Conservation (phyloP, 1,284 basidiomycete genomes). For the Ceratobasidium sp. region DNA sequence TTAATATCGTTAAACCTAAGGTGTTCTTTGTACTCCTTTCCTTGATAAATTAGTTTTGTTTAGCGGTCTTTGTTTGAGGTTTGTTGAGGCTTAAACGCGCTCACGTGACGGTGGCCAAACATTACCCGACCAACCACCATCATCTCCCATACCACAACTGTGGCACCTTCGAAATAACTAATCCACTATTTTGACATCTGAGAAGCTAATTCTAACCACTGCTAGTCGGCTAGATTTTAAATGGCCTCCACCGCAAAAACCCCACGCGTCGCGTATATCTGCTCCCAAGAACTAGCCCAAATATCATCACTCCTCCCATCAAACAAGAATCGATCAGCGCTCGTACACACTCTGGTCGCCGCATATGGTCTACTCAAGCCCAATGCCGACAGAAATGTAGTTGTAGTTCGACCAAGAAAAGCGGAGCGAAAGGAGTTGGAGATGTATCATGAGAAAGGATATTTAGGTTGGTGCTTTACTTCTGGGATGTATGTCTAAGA, state of each 20-base stretch:
- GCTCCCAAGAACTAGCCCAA: conserved; percentile 51
- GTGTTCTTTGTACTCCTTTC: no score
- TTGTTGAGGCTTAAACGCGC: no score
- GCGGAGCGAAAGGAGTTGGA: conserved; percentile 58
- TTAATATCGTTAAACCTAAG: no score
- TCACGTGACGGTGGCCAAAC: background rate
- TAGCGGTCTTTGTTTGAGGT: no score
- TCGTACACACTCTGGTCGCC: conserved; percentile 79
- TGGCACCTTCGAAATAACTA: no score
- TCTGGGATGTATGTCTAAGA: background rate
- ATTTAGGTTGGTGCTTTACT: conserved; percentile 52
- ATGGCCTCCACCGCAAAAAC: conserved; percentile 47
- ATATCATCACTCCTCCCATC: conserved; percentile 80
- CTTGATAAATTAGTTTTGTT: no score
- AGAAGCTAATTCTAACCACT: no score
- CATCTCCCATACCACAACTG: no score
- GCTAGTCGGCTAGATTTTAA: background rate
- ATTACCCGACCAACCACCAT: background rate
- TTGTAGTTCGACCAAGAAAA: conserved; percentile 63
- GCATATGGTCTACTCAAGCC: conserved; percentile 65
- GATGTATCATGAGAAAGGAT: conserved; percentile 56
- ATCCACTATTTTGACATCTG: no score
- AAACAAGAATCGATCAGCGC: conserved; percentile 79
- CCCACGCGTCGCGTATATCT: conserved; percentile 37
- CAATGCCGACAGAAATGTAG: conserved; percentile 53